Evolutionary conservation across 1,284 basidiomycete species (phyloP).

Genomic region (Fomitopsis palustris): DNA sequence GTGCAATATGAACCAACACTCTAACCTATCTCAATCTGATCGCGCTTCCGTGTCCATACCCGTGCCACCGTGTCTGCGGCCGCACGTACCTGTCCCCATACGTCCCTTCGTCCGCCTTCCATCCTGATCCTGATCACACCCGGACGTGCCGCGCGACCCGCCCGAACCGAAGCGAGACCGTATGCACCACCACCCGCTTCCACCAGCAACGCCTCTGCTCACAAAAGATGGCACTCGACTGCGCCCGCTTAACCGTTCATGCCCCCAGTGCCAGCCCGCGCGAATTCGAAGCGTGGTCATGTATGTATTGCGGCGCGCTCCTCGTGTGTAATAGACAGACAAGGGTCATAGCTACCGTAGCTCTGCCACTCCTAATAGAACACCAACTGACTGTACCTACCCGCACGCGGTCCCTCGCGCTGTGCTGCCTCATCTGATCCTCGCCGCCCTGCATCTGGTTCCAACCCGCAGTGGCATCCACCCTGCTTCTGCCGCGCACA

Average conservation of each 20-base stretch:
- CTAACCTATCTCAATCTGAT: constrained; percentile 1
- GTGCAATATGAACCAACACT: not conserved
- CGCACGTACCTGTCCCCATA: not conserved
- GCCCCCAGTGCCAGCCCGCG: not conserved
- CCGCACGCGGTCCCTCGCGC: not conserved
- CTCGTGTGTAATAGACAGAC: not conserved
- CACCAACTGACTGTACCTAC: not conserved
- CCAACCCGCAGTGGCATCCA: not conserved
- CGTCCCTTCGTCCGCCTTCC: not conserved
- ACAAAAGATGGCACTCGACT: not conserved
- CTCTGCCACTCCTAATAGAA: not conserved
- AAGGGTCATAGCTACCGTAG: not conserved
- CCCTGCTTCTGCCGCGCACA: constrained; percentile 1
- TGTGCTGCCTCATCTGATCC: constrained; percentile 2
- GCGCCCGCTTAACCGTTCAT: not conserved
- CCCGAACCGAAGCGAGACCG: not conserved
- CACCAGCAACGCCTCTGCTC: not conserved
- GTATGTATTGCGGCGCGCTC: not conserved
- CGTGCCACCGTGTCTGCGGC: constrained; percentile 1
- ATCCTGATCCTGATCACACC: not conserved
- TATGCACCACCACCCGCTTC: not conserved
- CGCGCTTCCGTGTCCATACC: not conserved
- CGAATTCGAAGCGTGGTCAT: not conserved
- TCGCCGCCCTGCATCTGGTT: not conserved
- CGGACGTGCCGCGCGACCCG: not conserved